Evolutionary conservation across 1,284 basidiomycete genomes (phyloP), one percentile per base, ranked within the genome.

Genomic region (Apiotrichum sp.): DNA sequence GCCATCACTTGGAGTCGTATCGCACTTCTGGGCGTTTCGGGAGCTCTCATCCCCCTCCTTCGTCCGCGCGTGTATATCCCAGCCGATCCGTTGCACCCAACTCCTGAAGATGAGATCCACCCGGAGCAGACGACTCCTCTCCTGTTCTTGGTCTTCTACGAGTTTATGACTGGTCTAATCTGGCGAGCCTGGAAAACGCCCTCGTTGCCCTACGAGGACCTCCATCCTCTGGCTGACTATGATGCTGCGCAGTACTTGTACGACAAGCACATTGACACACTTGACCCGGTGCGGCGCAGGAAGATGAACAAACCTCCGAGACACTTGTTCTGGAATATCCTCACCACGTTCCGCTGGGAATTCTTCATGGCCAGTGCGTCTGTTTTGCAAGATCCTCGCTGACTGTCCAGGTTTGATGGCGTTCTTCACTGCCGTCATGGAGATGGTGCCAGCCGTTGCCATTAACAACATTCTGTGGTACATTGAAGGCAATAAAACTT

Each of bases 81-180:
- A 1, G 63, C 74, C 3, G 77, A 81, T 55, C 77, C 72, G 1
- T 45, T 57, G 5, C 62, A 69, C 47, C 72, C 69, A n/a, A 68
- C 71, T 2, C 65, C 74, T 4, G 65, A 75, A 29, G 78, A 80
- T 6, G 53, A 70, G 29, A 59, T 75, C 34, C 84, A 83, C 69
- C 83, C 84, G 3, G 85, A 87, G 64, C 86, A 87, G 67, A 85
- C 83, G 0, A 81, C 84, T 0, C 82, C 84, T 0, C 73, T 82
- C 47, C 63, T 84, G 14, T 84, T 81, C 3, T 75, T 84, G 59
- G 45, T 80, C 13, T 77, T 82, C 41, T 88, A 81, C 71, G 76
- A 78, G 33, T 88, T 83, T 76, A 72, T 87, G 65, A 79, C 85
- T 55, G 73, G 76, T 0, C 69, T 84, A 45, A 77, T 86, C 45